Evolutionary conservation across 2,329 filamentous ascomycete genomes (phyloP).

Genomic region (Clonostachys solani): DNA sequence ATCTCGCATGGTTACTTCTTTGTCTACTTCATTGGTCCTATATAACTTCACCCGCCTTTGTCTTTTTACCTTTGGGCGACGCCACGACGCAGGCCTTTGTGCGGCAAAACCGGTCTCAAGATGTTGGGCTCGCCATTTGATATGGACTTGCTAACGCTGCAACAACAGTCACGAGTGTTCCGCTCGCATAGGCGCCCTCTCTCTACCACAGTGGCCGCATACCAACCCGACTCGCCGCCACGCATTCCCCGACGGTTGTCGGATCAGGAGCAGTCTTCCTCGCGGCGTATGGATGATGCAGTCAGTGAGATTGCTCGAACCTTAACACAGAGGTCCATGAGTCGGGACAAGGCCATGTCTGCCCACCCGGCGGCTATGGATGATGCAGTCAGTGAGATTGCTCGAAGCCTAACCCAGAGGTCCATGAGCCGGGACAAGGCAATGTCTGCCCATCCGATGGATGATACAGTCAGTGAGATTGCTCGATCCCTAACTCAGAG

Average conservation of each 20-base stretch:
- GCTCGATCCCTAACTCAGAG: no score
- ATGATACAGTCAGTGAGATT: no score
- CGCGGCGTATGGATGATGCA: conserved; percentile 39
- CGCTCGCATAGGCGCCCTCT: conserved; percentile 48
- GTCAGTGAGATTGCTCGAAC: conserved; percentile 18
- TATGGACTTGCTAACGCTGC: background rate
- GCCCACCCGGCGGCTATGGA: conserved; percentile 1
- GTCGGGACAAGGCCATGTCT: background rate
- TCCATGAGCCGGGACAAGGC: background rate
- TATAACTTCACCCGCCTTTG: background rate
- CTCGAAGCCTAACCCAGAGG: no score
- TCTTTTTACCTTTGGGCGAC: no score
- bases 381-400: no score
- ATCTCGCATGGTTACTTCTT: no score
- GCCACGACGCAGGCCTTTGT: no score
- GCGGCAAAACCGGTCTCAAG: background rate
- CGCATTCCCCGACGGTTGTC: conserved; percentile 48
- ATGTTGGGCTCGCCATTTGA: background rate
- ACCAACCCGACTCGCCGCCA: conserved; percentile 45
- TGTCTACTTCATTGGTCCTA: background rate
- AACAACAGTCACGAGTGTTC: conserved; percentile 39
- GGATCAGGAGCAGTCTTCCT: conserved; percentile 44
- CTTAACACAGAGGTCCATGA: background rate
- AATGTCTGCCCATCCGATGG: no score
- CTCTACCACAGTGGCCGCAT: conserved; percentile 44